Evolutionary conservation across 2,329 filamentous ascomycete genomes (phyloP).

Genomic region (Diplodia intermedia): DNA sequence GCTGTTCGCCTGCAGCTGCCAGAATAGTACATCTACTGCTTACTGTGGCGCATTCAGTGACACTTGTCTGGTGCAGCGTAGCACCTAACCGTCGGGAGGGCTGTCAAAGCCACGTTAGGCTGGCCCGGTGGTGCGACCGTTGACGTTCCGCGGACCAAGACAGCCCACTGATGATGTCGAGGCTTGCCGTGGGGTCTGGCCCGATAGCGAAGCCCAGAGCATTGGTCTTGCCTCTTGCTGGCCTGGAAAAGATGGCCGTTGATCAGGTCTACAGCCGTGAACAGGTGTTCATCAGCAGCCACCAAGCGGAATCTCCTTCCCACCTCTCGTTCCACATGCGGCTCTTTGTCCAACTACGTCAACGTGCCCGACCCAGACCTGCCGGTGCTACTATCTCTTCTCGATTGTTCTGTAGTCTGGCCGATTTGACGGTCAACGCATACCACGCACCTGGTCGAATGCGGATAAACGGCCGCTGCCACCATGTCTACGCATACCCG

Average conservation of each 20-base stretch:
- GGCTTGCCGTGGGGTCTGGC: neutral
- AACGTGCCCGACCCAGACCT: neutral
- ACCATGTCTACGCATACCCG: neutral
- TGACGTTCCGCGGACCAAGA: neutral
- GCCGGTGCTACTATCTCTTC: neutral
- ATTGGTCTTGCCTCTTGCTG: neutral
- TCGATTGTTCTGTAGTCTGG: neutral
- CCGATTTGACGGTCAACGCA: neutral
- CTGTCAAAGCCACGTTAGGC: slow-evolving; percentile 7
- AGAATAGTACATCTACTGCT: neutral
- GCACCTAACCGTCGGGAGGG: neutral
- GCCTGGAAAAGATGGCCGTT: too few relatives aligned
- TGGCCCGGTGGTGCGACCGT: neutral
- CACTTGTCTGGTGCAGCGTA: neutral
- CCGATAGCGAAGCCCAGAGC: neutral
- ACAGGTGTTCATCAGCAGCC: slow-evolving; percentile 8
- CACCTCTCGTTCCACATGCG: neutral
- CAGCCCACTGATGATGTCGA: neutral
- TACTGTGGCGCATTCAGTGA: slow-evolving; percentile 1
- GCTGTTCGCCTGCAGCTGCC: neutral
- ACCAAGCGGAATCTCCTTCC: neutral
- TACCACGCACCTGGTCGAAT: neutral
- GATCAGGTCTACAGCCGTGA: neutral
- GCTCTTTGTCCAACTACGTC: neutral
- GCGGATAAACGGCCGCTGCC: neutral